Percentiles rank a stretch among this genome's conserved stretches.
phyloP scores from a whole-genome alignment of 148 eudicot genomes.

The Persicaria maculosa region DNA sequence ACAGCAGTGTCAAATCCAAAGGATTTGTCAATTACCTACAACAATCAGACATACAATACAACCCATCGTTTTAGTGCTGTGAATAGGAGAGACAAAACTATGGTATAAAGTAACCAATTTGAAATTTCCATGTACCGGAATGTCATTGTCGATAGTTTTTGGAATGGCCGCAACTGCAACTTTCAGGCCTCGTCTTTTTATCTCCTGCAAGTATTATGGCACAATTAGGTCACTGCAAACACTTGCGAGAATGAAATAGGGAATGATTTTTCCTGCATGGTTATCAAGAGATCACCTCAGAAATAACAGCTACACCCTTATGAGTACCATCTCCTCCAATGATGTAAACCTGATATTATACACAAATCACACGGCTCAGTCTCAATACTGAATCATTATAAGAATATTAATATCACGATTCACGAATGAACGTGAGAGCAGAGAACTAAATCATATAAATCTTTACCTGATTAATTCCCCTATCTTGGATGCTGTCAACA shows the following conservation, averaged over 20 bases:
- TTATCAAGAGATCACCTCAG: conserved; percentile 38
- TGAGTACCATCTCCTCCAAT: conserved; percentile 98
- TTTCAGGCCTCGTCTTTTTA: conserved; percentile 70
- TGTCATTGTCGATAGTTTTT: conserved; percentile 88
- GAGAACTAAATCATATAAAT: neutral
- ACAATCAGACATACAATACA: neutral
- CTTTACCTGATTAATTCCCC: conserved; percentile 81
- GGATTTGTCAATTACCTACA: conserved; percentile 80
- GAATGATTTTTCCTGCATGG: neutral
- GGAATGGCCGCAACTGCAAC: conserved; percentile 79
- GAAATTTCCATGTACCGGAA: conserved; percentile 48
- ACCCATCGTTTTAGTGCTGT: neutral
- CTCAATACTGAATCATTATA: neutral
- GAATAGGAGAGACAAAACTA: neutral
- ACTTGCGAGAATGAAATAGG: neutral
- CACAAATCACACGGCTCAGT: neutral
- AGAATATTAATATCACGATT: neutral
- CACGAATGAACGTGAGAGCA: neutral
- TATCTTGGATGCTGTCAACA: conserved; percentile 90
- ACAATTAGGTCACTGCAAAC: neutral
- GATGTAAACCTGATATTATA: conserved; percentile 59
- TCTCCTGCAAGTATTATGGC: conserved; percentile 39
- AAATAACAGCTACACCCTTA: conserved; percentile 72
- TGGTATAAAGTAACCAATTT: neutral
- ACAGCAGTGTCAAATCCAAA: conserved; percentile 95